phyloP scores from a whole-genome alignment of 495 filamentous ascomycete genomes.

The Aspergillus bridgeri region DNA sequence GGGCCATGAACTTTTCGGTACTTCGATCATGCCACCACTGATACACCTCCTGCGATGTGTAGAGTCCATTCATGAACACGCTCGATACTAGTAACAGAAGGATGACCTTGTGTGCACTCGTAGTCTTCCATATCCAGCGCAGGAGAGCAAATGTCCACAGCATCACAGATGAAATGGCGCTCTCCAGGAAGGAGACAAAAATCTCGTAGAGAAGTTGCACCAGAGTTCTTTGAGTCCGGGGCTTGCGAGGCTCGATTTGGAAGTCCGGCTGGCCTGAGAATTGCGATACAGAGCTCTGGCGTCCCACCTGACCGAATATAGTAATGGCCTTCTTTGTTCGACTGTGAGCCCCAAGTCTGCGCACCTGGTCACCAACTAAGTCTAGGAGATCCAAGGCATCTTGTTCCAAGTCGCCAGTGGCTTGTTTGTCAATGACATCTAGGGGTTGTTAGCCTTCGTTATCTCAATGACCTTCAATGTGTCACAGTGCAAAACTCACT shows the following conservation, averaged over 20 bases:
- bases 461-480: neutral
- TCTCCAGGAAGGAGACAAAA: constrained; percentile 63
- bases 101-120: constrained; percentile 73
- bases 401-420: constrained; percentile 71
- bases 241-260: constrained; percentile 43
- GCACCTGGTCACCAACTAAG: constrained; percentile 82
- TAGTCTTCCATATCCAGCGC: constrained; percentile 61
- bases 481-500: constrained; percentile 31
- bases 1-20: constrained; percentile 72
- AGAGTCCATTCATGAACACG: constrained; percentile 63
- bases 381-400: constrained; percentile 84
- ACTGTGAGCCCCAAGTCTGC: constrained; percentile 70
- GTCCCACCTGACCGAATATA: constrained; percentile 84
- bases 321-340: constrained; percentile 86
- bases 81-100: constrained; percentile 64
- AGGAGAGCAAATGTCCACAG: constrained; percentile 65
- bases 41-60: constrained; percentile 62
- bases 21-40: constrained; percentile 84
- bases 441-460: constrained; percentile 10
- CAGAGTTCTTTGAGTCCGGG: constrained; percentile 65
- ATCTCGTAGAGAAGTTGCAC: constrained; percentile 67
- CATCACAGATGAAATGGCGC: constrained; percentile 66
- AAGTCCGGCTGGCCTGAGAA: constrained; percentile 50
- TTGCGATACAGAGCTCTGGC: constrained; percentile 62
- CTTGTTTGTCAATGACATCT: constrained; percentile 74